phyloP scores from a whole-genome alignment of 352 stramenopile genomes.

The Pythium rishiriense region DNA sequence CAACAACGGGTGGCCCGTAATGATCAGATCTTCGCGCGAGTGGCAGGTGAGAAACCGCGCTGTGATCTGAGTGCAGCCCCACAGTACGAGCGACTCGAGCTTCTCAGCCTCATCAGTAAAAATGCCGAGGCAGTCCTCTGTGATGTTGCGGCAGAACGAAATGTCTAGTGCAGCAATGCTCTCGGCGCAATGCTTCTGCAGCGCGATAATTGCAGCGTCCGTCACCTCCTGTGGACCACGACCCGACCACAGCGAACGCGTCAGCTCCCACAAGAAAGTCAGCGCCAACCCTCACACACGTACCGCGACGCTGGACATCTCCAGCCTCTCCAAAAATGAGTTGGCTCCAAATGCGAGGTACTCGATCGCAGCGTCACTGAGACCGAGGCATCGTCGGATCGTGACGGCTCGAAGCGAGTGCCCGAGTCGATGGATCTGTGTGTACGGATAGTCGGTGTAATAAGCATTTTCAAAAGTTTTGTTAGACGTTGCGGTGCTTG shows the following conservation, averaged over 20 bases:
- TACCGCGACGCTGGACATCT: conserved; percentile 81
- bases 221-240: conserved; percentile 70
- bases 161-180: conserved; percentile 60
- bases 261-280: too few species aligned
- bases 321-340: conserved; percentile 53
- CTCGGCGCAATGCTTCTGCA: conserved; percentile 52
- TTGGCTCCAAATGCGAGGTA: conserved; percentile 62
- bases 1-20: conserved; percentile 66
- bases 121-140: conserved; percentile 64
- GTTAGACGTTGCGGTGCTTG: neutral
- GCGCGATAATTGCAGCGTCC: conserved; percentile 43
- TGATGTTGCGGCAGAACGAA: conserved; percentile 75
- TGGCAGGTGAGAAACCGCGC: conserved; percentile 71
- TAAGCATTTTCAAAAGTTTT: neutral
- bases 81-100: conserved; percentile 55
- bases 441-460: neutral
- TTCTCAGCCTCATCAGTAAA: conserved; percentile 52
- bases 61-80: conserved; percentile 82
- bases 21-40: conserved; percentile 57
- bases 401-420: conserved; percentile 55
- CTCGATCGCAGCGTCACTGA: conserved; percentile 60
- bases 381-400: conserved; percentile 57
- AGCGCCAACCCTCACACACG: too few species aligned
- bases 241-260: neutral
- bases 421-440: conserved; percentile 47